These are phyloP conservation scores for Salvia sclarea DNA, from an alignment of 305 asterid species.

Conservation along the genomic window DNA sequence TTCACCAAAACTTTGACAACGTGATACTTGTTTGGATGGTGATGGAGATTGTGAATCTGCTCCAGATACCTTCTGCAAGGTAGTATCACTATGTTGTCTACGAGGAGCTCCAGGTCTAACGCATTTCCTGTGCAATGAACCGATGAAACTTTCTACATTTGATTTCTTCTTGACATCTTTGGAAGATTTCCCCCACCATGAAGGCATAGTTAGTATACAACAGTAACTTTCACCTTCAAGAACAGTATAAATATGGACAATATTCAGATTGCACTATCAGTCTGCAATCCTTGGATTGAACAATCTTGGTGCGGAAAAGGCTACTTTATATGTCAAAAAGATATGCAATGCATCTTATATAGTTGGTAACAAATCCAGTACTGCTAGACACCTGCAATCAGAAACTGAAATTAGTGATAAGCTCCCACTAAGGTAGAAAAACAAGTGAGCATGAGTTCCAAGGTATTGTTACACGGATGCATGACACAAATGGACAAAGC, in stretches of 20 bases:
- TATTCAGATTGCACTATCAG: slow-evolving; percentile 11
- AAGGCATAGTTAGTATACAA: slow-evolving; percentile 34
- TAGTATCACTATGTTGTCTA: slow-evolving; percentile 30
- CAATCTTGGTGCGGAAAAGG: slow-evolving; percentile 6
- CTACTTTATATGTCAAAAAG: background rate
- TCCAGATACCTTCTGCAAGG: slow-evolving; percentile 31
- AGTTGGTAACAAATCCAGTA: slow-evolving; percentile 2
- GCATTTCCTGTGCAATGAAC: slow-evolving; percentile 35
- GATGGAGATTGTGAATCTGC: slow-evolving; percentile 32
- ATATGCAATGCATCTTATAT: background rate
- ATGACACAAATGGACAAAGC: background rate
- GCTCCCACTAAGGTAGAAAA: slow-evolving; percentile 4
- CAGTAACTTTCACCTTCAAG: slow-evolving; percentile 22
- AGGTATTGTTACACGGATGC: slow-evolving; percentile 2
- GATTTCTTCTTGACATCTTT: slow-evolving; percentile 43
- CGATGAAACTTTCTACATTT: slow-evolving; percentile 36
- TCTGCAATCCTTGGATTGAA: background rate
- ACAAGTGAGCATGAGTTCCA: background rate
- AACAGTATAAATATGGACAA: slow-evolving; percentile 12
- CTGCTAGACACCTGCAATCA: slow-evolving; percentile 23
- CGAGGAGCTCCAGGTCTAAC: slow-evolving; percentile 40
- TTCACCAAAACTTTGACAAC: slow-evolving; percentile 39
- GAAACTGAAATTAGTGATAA: slow-evolving; percentile 20
- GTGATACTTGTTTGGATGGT: slow-evolving; percentile 38
- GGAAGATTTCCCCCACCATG: slow-evolving; percentile 50